phyloP scores from a whole-genome alignment of 2,329 filamentous ascomycete species.

The Lachnellula occidentalis region DNA sequence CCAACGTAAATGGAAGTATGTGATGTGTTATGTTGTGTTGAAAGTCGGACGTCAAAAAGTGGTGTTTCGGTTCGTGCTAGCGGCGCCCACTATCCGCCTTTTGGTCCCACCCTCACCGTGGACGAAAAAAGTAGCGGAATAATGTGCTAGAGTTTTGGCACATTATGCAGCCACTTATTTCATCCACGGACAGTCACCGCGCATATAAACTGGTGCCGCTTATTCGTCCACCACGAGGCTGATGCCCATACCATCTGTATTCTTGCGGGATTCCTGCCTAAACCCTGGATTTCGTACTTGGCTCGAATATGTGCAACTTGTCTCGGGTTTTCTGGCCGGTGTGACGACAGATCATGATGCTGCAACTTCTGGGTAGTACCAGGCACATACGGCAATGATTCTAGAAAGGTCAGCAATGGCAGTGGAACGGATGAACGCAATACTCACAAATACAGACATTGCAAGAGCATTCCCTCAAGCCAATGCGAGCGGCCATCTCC shows the following conservation, averaged over 20 bases:
- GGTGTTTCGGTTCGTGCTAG: too few species aligned
- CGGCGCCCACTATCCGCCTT: too few species aligned
- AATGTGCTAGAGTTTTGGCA: too few species aligned
- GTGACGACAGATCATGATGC: neutral
- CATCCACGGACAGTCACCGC: too few species aligned
- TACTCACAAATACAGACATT: conserved; percentile 29
- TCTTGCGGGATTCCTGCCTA: neutral
- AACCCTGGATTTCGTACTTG: neutral
- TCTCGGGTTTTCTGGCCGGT: neutral
- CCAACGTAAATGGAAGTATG: too few species aligned
- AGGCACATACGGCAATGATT: conserved; percentile 20
- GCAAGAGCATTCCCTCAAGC: conserved; percentile 29
- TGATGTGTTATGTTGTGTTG: too few species aligned
- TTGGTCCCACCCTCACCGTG: too few species aligned
- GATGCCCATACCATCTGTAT: neutral
- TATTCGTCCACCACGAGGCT: too few species aligned
- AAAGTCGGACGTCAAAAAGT: too few species aligned
- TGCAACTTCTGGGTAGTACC: conserved; percentile 15
- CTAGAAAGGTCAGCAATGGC: neutral
- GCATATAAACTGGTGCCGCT: too few species aligned
- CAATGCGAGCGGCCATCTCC: conserved; percentile 60
- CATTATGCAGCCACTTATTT: too few species aligned
- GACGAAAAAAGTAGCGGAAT: too few species aligned
- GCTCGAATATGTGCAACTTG: neutral
- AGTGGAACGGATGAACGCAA: neutral